A percentile compares a stretch with the other conserved stretches of the same genome.
Conservation (phyloP, 2,329 filamentous ascomycete species). For the Fusarium sp. region DNA sequence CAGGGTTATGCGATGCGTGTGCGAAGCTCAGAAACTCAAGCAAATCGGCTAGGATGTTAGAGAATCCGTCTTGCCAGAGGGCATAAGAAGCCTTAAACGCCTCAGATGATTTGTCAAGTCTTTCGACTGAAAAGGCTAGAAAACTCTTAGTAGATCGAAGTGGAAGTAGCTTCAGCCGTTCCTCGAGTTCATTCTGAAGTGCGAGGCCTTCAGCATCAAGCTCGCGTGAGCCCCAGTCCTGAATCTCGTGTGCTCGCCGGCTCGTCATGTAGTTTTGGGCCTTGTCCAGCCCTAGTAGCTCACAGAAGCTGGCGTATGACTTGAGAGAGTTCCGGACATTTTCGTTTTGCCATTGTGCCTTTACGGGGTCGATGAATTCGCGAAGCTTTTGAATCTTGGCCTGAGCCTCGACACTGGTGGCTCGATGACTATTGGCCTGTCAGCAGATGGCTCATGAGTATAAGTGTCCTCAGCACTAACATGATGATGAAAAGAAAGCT, state of each 20-base stretch:
- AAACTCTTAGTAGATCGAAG: slow-evolving; percentile 90
- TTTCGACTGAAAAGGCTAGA: slow-evolving; percentile 91
- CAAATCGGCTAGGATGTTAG: slow-evolving; percentile 84
- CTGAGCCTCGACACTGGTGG: slow-evolving; percentile 76
- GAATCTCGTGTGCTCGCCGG: slow-evolving; percentile 77
- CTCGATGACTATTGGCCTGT: slow-evolving; percentile 72
- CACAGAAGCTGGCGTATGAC: slow-evolving; percentile 82
- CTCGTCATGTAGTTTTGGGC: slow-evolving; percentile 82
- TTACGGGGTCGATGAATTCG: slow-evolving; percentile 84
- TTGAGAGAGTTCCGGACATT: slow-evolving; percentile 75
- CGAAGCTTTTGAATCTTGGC: slow-evolving; percentile 77
- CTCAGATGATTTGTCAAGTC: slow-evolving; percentile 77
- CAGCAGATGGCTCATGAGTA: slow-evolving; percentile 12
- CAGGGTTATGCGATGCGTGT: slow-evolving; percentile 88
- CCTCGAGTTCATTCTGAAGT: slow-evolving; percentile 81
- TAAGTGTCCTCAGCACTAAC: slow-evolving; percentile 55
- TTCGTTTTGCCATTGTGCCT: slow-evolving; percentile 80
- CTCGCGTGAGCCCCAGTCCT: slow-evolving; percentile 83
- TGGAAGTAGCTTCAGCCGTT: slow-evolving; percentile 80
- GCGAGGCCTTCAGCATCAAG: slow-evolving; percentile 83
- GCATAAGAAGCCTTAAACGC: slow-evolving; percentile 79
- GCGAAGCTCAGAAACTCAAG: slow-evolving; percentile 89
- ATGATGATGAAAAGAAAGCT: slow-evolving; percentile 95
- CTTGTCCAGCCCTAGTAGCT: slow-evolving; percentile 80
- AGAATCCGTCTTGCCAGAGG: slow-evolving; percentile 88